Conservation (phyloP, 129 eudicot species). For the Flaveria sonorensis region DNA sequence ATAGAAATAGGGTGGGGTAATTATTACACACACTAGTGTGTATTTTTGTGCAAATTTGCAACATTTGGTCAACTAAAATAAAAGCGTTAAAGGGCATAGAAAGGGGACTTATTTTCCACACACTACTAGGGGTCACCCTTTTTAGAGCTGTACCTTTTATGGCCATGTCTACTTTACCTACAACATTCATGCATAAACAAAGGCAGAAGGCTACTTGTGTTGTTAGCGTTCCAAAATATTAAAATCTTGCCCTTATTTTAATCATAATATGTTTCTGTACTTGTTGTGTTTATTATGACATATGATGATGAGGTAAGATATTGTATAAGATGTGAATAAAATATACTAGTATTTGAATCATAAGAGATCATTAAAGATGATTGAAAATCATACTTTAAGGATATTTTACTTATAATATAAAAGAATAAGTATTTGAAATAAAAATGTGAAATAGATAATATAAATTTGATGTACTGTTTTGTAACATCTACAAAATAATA, state of each 20-base stretch:
- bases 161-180: conserved; percentile 28
- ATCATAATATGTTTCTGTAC: conserved; percentile 29
- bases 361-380: background rate
- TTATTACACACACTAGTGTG: conserved; percentile 34
- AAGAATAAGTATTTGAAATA: background rate
- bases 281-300: conserved; percentile 36
- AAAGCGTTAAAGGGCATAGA: conserved; percentile 24
- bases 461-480: too few relatives aligned
- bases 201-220: conserved; percentile 20
- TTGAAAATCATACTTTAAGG: background rate
- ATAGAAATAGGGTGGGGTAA: conserved; percentile 27
- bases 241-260: conserved; percentile 1
- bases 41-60: conserved; percentile 32
- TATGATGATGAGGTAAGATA: conserved; percentile 21
- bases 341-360: background rate
- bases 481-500: too few relatives aligned
- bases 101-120: conserved; percentile 30
- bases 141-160: conserved; percentile 23
- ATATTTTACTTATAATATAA: background rate
- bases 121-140: conserved; percentile 34
- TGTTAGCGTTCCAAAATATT: conserved; percentile 26
- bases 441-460: background rate
- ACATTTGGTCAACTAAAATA: conserved; percentile 32
- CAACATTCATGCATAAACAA: conserved; percentile 26
- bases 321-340: background rate